Conservation (phyloP, 129 eudicot species). For the Pittosporum tobira region DNA sequence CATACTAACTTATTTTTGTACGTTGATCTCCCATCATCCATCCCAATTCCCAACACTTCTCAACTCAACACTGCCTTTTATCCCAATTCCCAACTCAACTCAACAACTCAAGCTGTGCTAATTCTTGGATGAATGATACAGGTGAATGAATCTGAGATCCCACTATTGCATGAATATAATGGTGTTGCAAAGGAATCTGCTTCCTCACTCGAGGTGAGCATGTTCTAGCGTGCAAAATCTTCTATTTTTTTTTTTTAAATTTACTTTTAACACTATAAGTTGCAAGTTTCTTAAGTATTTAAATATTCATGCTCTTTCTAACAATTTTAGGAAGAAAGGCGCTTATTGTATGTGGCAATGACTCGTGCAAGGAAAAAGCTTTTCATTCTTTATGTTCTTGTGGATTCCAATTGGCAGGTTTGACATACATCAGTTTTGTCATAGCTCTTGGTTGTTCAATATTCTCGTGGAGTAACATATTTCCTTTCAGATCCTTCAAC, state of each 20-base stretch:
- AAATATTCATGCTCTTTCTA: slow-evolving; percentile 7
- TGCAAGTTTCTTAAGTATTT: not conserved
- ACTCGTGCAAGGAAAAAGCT: slow-evolving; percentile 93
- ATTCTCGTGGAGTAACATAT: not conserved
- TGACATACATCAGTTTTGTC: slow-evolving; percentile 3
- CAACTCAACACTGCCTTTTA: not conserved
- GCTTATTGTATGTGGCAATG: slow-evolving; percentile 81
- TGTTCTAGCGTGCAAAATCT: slow-evolving; percentile 10
- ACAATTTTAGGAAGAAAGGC: slow-evolving; percentile 69
- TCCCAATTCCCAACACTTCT: not conserved
- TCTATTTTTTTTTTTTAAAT: not conserved
- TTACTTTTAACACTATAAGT: not conserved
- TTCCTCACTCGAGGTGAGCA: slow-evolving; percentile 59
- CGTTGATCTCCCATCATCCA: not conserved
- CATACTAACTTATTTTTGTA: not conserved
- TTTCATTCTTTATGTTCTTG: slow-evolving; percentile 58
- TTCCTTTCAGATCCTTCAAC: slow-evolving; percentile 74
- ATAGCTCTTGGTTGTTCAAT: not conserved
- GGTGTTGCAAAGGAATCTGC: slow-evolving; percentile 51
- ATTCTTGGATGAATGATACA: slow-evolving; percentile 27
- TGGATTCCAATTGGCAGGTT: slow-evolving; percentile 98
- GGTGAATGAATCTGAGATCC: slow-evolving; percentile 92
- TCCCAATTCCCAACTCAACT: not conserved
- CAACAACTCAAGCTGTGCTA: not conserved
- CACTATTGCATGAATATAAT: slow-evolving; percentile 82